A percentile compares a stretch with the other conserved stretches of the same genome.
These are phyloP conservation scores for Anthracocystis panici-leucophaei DNA, from an alignment of 1,284 basidiomycete species.

Conservation along the genomic window DNA sequence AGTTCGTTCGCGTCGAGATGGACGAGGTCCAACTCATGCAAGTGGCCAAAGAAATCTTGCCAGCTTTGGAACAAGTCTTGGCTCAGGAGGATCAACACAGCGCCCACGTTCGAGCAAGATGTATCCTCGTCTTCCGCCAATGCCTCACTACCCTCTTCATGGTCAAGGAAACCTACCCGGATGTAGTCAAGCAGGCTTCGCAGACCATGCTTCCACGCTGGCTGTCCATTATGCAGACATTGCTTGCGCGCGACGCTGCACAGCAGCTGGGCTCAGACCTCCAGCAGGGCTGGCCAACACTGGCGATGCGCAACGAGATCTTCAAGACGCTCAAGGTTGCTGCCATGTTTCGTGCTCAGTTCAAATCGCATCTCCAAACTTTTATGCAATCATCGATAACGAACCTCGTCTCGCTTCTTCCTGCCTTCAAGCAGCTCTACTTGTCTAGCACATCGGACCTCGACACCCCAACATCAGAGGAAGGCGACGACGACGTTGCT, in stretches of 20 bases:
- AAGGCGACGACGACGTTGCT: slow-evolving; percentile 78
- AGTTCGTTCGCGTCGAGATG: slow-evolving; percentile 65
- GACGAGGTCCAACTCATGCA: slow-evolving; percentile 66
- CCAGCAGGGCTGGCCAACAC: slow-evolving; percentile 45
- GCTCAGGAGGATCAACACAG: slow-evolving; percentile 41
- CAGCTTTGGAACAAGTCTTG: slow-evolving; percentile 57
- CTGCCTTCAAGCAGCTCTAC: slow-evolving; percentile 45
- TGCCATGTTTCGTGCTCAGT: slow-evolving; percentile 55
- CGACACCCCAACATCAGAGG: slow-evolving; percentile 76
- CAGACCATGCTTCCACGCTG: slow-evolving; percentile 85
- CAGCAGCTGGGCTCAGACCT: slow-evolving; percentile 21
- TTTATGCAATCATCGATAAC: slow-evolving; percentile 44
- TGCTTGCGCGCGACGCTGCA: slow-evolving; percentile 35
- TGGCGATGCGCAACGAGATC: slow-evolving; percentile 58
- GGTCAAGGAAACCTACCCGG: slow-evolving; percentile 91
- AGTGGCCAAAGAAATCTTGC: slow-evolving; percentile 60
- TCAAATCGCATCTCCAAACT: slow-evolving; percentile 44
- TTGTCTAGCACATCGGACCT: slow-evolving; percentile 71
- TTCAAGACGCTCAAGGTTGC: slow-evolving; percentile 63
- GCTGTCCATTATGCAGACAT: slow-evolving; percentile 69
- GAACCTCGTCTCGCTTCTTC: slow-evolving; percentile 47
- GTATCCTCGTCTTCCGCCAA: slow-evolving; percentile 89
- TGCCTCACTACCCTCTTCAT: slow-evolving; percentile 89
- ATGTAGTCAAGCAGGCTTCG: slow-evolving; percentile 84
- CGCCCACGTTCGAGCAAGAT: slow-evolving; percentile 75